A percentile compares a stretch with the other conserved stretches of the same genome.
Evolutionary conservation across 352 stramenopile genomes (phyloP).

Genomic region (Phytophthora idaei): DNA sequence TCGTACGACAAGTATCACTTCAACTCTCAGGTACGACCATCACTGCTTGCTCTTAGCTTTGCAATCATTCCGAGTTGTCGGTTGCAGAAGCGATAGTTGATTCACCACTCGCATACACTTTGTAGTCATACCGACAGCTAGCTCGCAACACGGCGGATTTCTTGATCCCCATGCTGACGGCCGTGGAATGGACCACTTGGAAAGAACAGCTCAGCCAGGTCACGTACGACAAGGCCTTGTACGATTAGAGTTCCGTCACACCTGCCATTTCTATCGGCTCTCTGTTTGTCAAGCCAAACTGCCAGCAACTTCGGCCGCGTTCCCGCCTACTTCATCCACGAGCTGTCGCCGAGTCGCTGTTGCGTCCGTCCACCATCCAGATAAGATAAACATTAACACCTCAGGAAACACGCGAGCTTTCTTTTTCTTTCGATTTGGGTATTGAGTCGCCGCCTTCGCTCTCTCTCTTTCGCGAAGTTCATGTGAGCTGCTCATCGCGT

Average conservation of each 20-base stretch:
- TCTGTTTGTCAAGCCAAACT: constrained; percentile 14
- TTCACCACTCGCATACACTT: constrained; percentile 8
- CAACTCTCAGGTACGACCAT: constrained; percentile 69
- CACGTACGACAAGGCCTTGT: constrained; percentile 80
- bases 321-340: constrained; percentile 5
- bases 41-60: not conserved
- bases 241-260: constrained; percentile 53
- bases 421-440: constrained; percentile 50
- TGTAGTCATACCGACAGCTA: constrained; percentile 77
- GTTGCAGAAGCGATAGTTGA: not conserved
- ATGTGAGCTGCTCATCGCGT: constrained; percentile 28
- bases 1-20: constrained; percentile 82
- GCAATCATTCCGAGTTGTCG: constrained; percentile 4
- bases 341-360: constrained; percentile 12
- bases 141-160: constrained; percentile 79
- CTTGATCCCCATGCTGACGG: constrained; percentile 82
- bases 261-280: not conserved
- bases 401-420: constrained; percentile 47
- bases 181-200: constrained; percentile 84
- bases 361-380: constrained; percentile 30
- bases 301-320: constrained; percentile 11
- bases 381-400: constrained; percentile 43
- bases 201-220: constrained; percentile 79
- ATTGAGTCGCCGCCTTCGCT: constrained; percentile 26
- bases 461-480: constrained; percentile 26